Evolutionary conservation across 2,329 filamentous ascomycete genomes (phyloP), one percentile per base, ranked within the genome.

Genomic region (Aciculosporium take): DNA sequence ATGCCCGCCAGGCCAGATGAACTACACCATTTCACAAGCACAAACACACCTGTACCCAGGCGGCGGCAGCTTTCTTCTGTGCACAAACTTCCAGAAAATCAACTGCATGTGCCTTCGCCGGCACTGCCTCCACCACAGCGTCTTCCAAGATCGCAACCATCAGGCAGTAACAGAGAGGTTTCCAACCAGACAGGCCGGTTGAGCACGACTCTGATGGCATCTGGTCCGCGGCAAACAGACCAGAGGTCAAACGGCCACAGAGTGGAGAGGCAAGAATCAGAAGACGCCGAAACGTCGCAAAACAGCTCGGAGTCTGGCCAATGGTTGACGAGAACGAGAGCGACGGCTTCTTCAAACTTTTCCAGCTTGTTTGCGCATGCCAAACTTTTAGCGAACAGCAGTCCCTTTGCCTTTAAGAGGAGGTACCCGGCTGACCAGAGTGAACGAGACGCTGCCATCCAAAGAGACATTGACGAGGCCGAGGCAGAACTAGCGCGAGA

Each of bases 391-490:
- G 38, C 43, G 6, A 45, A 37, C 9, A 48, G 43, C 21, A 46
- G 42, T 24, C 45, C 47, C 32, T 45, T 43, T n/a, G 23, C 32
- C 7, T 37, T 35, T 12, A 30, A 12, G 10, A 43, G 37, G 9
- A 37, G 36, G 32, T 45, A 45, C 36, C 41, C 41, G 18, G 28
- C n/a, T 13, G 38, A 43, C 23, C 46, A 48, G 31, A 49, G 45
- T 34, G 53, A 54, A 39, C 43, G 46, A 23, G 50, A 53, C 13
- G 50, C 51, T 21, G 51, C 46, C 4, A 46, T 54, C 17, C 51
- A 52, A 33, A 41, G 44, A 27, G 47, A 49, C 9, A 52, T 54
- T 10, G 44, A 45, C 35, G 46, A 43, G 9, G 42, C 45, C 2
- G 48, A 49, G 31, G 35, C 33, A 1, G 45, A 45, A n/a, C n/a